Evolutionary conservation across 2,329 filamentous ascomycete genomes (phyloP).

Genomic region (Xylaria sp.): DNA sequence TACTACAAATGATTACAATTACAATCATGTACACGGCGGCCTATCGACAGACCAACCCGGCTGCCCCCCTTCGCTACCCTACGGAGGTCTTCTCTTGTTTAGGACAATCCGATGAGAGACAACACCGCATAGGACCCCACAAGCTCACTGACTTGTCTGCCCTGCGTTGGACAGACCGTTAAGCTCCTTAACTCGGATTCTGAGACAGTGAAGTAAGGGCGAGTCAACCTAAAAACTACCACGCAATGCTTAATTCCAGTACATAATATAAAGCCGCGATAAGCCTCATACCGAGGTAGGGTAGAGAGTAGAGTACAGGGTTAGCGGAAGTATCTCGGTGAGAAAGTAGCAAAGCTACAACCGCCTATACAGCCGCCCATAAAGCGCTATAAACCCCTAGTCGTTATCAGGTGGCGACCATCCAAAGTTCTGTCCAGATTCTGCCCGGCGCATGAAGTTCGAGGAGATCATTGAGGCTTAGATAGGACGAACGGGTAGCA

Average conservation of each 20-base stretch:
- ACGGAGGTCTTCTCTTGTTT: background rate
- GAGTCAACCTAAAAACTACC: conserved; percentile 11
- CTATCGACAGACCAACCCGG: conserved; percentile 12
- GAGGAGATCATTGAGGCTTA: conserved; percentile 32
- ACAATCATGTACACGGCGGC: conserved; percentile 2
- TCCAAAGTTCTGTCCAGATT: conserved; percentile 9
- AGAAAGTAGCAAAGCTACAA: background rate
- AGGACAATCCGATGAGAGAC: conserved; percentile 1
- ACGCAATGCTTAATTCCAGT: conserved; percentile 10
- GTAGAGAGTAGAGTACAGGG: conserved; percentile 10
- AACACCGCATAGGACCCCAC: conserved; percentile 12
- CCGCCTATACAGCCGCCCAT: background rate
- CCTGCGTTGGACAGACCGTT: conserved; percentile 11
- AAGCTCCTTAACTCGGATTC: background rate
- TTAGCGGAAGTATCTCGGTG: conserved; percentile 21
- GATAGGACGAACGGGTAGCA: conserved; percentile 22
- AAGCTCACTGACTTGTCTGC: conserved; percentile 9
- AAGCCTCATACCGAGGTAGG: conserved; percentile 16
- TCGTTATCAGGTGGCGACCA: background rate
- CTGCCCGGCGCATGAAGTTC: conserved; percentile 28
- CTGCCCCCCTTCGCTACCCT: background rate
- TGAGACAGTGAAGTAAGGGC: conserved; percentile 22
- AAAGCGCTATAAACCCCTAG: background rate
- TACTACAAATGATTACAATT: background rate
- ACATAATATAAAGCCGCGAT: conserved; percentile 11